Percentiles rank a stretch among this genome's conserved stretches.
Evolutionary conservation across 257 asterid genomes (phyloP).

Genomic region (Scutellaria galericulata): DNA sequence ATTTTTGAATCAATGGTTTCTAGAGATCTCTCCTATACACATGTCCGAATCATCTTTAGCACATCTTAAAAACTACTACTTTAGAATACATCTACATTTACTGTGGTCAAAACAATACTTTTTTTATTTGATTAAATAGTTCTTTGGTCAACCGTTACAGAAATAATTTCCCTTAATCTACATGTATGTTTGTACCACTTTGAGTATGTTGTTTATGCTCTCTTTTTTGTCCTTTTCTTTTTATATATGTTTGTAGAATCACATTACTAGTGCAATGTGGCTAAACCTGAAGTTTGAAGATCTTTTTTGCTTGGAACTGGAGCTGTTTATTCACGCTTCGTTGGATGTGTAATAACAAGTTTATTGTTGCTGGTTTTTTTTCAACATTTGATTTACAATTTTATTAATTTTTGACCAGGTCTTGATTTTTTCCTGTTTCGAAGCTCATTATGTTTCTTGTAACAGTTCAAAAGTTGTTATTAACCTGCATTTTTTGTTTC

Average conservation of each 20-base stretch:
- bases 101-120: too few species aligned
- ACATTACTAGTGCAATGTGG: not conserved
- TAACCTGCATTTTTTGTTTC: conserved; percentile 9
- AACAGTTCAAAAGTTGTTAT: not conserved
- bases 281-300: not conserved
- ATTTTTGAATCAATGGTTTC: too few species aligned
- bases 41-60: not conserved
- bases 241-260: not conserved
- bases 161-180: not conserved
- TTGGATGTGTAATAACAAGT: not conserved
- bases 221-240: too few species aligned
- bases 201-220: too few species aligned
- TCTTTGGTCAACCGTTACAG: not conserved
- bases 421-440: too few species aligned
- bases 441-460: not conserved
- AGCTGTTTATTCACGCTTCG: not conserved
- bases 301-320: not conserved
- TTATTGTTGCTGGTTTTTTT: not conserved
- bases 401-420: not conserved
- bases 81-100: not conserved
- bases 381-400: not conserved
- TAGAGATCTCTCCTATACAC: not conserved
- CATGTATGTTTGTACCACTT: too few species aligned
- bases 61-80: not conserved
- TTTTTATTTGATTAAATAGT: not conserved